phyloP scores from a whole-genome alignment of 495 filamentous ascomycete species.

The Venustampulla echinocandica region DNA sequence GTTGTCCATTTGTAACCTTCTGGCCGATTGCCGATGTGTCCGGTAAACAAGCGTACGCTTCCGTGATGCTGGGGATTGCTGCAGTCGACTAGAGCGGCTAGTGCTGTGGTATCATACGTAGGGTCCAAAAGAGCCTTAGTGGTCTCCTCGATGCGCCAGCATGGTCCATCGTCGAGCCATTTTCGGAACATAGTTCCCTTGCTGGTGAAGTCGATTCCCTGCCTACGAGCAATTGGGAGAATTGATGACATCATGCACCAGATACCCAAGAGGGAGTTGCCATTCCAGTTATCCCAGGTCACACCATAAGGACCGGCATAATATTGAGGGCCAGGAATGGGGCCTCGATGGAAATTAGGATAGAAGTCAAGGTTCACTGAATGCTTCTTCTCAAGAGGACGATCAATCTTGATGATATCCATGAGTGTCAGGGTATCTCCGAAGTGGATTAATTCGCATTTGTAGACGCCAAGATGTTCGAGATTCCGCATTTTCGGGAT shows the following conservation, averaged over 20 bases:
- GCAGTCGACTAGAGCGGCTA: conserved; percentile 7
- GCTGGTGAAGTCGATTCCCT: conserved; percentile 6
- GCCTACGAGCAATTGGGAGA: background rate
- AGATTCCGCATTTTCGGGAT: conserved; percentile 19
- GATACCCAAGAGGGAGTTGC: conserved; percentile 7
- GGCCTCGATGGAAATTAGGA: conserved; percentile 15
- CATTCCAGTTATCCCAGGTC: conserved; percentile 19
- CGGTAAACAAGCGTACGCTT: background rate
- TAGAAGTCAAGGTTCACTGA: conserved; percentile 16
- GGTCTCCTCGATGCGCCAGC: conserved; percentile 10
- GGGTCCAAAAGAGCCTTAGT: conserved; percentile 3
- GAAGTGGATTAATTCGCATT: conserved; percentile 21
- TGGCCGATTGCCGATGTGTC: background rate
- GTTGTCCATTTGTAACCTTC: conserved; percentile 8
- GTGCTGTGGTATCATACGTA: background rate
- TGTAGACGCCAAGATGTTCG: conserved; percentile 14
- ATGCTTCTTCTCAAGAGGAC: conserved; percentile 3
- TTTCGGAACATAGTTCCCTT: conserved; percentile 8
- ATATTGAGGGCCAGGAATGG: background rate
- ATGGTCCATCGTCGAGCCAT: conserved; percentile 18
- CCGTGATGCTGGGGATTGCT: conserved; percentile 1
- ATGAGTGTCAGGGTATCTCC: conserved; percentile 13
- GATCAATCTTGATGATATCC: conserved; percentile 14
- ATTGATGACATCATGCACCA: conserved; percentile 10
- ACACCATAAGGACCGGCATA: conserved; percentile 12